A percentile compares a stretch with the other conserved stretches of the same genome.
phyloP scores from a whole-genome alignment of 1,139 yeast species.

The Casaregolazyma lundiana region DNA sequence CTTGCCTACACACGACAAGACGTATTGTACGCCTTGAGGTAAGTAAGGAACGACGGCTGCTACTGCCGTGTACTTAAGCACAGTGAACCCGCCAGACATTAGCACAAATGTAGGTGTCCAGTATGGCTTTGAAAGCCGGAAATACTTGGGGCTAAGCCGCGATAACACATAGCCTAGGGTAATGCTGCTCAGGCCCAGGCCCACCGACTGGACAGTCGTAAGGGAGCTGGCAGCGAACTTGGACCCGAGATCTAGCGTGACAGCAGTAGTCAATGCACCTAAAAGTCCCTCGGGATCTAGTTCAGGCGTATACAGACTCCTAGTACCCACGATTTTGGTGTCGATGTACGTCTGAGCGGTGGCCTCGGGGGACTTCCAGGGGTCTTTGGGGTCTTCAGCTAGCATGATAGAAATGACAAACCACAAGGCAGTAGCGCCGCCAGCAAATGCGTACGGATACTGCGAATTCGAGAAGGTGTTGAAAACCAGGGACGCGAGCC shows the following conservation, averaged over 20 bases:
- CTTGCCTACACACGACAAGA: slow-evolving; percentile 28
- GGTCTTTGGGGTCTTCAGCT: slow-evolving; percentile 27
- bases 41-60: slow-evolving; percentile 24
- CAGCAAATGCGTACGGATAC: slow-evolving; percentile 20
- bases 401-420: slow-evolving; percentile 24
- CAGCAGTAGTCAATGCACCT: slow-evolving; percentile 33
- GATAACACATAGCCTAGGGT: slow-evolving; percentile 28
- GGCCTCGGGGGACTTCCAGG: slow-evolving; percentile 26
- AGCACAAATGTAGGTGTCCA: slow-evolving; percentile 37
- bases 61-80: slow-evolving; percentile 28
- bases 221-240: slow-evolving; percentile 27
- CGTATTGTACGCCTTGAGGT: slow-evolving; percentile 22
- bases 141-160: slow-evolving; percentile 27
- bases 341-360: slow-evolving; percentile 36
- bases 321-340: slow-evolving; percentile 21
- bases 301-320: slow-evolving; percentile 25
- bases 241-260: slow-evolving; percentile 35
- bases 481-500: slow-evolving; percentile 30
- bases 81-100: slow-evolving; percentile 30
- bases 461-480: slow-evolving; percentile 3
- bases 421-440: slow-evolving; percentile 27
- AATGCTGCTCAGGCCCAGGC: slow-evolving; percentile 28
- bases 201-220: slow-evolving; percentile 22
- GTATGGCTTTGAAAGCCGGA: slow-evolving; percentile 35
- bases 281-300: slow-evolving; percentile 38